Evolutionary conservation across 176 grass and related monocot species (phyloP).

Genomic region (Oryza brachyantha): DNA sequence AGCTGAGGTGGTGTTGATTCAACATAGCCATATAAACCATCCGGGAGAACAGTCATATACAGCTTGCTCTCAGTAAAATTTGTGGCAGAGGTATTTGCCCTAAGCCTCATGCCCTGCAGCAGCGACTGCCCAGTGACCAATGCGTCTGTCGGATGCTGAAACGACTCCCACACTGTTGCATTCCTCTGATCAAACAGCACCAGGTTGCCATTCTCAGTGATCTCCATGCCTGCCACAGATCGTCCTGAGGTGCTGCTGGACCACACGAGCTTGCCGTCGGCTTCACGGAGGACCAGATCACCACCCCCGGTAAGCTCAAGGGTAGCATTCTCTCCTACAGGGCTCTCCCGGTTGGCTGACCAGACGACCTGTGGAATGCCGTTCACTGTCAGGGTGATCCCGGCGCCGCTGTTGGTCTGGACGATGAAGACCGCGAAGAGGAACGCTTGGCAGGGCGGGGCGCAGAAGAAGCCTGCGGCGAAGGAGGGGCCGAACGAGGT

Average conservation of each 20-base stretch:
- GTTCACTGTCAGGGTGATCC: background rate
- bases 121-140: slow-evolving; percentile 15
- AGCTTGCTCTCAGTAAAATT: slow-evolving; percentile 22
- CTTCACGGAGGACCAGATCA: slow-evolving; percentile 2
- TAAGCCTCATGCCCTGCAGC: background rate
- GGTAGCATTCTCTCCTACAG: slow-evolving; percentile 24
- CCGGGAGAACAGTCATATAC: background rate
- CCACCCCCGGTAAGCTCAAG: background rate
- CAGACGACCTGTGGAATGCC: background rate
- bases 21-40: slow-evolving; percentile 18
- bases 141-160: background rate
- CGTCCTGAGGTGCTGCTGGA: background rate
- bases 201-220: background rate
- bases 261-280: slow-evolving; percentile 19
- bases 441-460: slow-evolving; percentile 6
- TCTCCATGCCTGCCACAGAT: background rate
- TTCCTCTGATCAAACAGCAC: background rate
- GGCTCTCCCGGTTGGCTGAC: background rate
- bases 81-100: background rate
- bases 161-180: slow-evolving; percentile 6
- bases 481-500: background rate
- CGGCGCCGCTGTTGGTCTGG: background rate
- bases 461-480: background rate
- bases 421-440: slow-evolving; percentile 21
- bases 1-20: slow-evolving; percentile 13